Evolutionary conservation across 257 asterid genomes (phyloP).

Genomic region (Linaria vulgaris): DNA sequence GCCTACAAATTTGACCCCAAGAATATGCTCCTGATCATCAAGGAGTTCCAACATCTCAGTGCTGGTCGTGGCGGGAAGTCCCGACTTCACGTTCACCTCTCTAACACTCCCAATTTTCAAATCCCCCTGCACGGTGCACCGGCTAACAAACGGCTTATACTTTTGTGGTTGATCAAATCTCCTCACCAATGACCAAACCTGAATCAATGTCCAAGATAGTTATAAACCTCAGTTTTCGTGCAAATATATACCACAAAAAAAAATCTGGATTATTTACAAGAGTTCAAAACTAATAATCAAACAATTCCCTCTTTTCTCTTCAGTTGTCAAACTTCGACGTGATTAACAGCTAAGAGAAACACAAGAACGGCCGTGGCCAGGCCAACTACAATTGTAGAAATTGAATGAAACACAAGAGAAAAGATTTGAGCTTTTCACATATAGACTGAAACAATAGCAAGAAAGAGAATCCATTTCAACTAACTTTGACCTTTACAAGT

Average conservation of each 20-base stretch:
- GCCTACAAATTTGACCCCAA: slow-evolving; percentile 80
- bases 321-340: not conserved
- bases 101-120: slow-evolving; percentile 79
- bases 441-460: not conserved
- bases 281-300: too few species aligned
- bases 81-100: slow-evolving; percentile 89
- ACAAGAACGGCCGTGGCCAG: not conserved
- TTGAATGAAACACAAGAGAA: slow-evolving; percentile 1
- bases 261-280: too few species aligned
- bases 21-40: slow-evolving; percentile 77
- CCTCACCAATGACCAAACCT: slow-evolving; percentile 97
- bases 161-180: slow-evolving; percentile 88
- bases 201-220: not conserved
- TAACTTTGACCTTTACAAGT: not conserved
- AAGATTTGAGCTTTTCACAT: not conserved
- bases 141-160: slow-evolving; percentile 90
- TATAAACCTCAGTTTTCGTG: not conserved
- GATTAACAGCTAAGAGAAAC: not conserved
- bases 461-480: not conserved
- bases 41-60: slow-evolving; percentile 82
- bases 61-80: slow-evolving; percentile 97
- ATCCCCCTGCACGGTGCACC: slow-evolving; percentile 67
- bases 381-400: not conserved
- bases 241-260: not conserved
- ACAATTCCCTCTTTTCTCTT: not conserved